These are phyloP conservation scores for Coelastrella sp. DNA, from an alignment of 139 green algal species.

Conservation along the genomic window DNA sequence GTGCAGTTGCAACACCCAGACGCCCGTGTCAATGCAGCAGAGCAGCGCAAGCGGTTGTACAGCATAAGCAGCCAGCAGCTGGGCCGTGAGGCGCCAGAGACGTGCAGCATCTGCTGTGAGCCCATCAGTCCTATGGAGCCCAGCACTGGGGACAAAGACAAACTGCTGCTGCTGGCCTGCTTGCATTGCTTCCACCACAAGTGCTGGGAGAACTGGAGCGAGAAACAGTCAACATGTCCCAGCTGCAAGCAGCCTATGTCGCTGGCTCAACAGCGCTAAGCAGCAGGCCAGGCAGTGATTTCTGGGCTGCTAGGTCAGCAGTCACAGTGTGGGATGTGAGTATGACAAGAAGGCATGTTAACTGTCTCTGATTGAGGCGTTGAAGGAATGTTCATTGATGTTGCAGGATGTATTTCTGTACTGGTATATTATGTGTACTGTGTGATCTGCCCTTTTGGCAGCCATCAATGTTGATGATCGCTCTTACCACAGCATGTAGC, in stretches of 20 bases:
- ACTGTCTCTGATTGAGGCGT: too few species aligned
- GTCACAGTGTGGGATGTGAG: too few species aligned
- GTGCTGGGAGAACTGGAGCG: constrained; percentile 38
- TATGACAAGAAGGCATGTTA: too few species aligned
- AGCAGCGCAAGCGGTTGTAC: constrained; percentile 41
- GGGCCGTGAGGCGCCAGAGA: constrained; percentile 12
- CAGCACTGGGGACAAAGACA: background rate
- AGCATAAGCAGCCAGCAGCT: constrained; percentile 2
- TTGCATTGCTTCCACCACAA: constrained; percentile 42
- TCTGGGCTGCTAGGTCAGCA: too few species aligned
- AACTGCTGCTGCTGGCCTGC: constrained; percentile 48
- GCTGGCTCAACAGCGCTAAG: background rate
- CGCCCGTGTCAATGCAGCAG: background rate
- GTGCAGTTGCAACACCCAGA: constrained; percentile 20
- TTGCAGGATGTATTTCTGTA: too few species aligned
- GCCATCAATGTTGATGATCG: too few species aligned
- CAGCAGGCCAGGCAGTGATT: background rate
- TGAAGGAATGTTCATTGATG: too few species aligned
- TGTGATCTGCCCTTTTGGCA: too few species aligned
- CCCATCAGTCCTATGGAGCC: constrained; percentile 27
- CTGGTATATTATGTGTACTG: too few species aligned
- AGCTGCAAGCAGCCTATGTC: constrained; percentile 37
- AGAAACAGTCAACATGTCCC: constrained; percentile 34
- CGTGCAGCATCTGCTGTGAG: constrained; percentile 42
- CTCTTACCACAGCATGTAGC: too few species aligned